Base-by-base conservation (phyloP, 176 grass and related monocot genomes). In the Eremochloa ophiuroides region DNA sequence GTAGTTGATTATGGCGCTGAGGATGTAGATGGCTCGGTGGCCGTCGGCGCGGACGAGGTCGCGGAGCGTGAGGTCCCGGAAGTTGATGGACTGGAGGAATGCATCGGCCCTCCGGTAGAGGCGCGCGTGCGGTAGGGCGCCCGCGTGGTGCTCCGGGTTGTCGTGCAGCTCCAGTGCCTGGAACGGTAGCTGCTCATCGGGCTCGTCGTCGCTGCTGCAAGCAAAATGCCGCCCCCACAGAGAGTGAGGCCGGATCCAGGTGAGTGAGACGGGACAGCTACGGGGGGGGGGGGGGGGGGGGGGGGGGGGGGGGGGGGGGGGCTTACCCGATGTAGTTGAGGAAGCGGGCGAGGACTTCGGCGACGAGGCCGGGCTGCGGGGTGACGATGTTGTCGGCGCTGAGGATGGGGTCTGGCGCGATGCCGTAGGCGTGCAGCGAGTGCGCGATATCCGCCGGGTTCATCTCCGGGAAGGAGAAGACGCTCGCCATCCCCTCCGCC, bases 1-100 rank as follows among this genome's bases (percentile, higher is more conserved):
- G 86, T 66, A 97, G 75, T 97, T 97, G 77, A 94, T 73, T 39
- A 94, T 1, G 33, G 89, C 80, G 76, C 94, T 97, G 77, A 97
- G 91, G 76, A 94, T 69, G 18, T 56, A 34, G 18, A 40, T 6
- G 31, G 83, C 83, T 15, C 85, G 87, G 47, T 58, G 87, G n/a
- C 80, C 73, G 10, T 77, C 60, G 20, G 94, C 92, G 44, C 74
- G 78, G 60, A 94, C 6, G 17, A 97, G 63, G 68, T 97, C 89
- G 8, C 83, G 76, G 43, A 97, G 68, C 12, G 69, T 85, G 83
- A 92, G 82, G 9, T 30, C 83, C 6, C 27, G 23, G 70, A 90
- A 97, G 13, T 50, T 64, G 58, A 97, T 92, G 34, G 87, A 85
- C 0, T 82, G 83, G 26, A 97, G 88, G 66, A 97, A 83, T 13